Base-by-base conservation (phyloP, 2,329 filamentous ascomycete genomes). In the Colletotrichum caudatum region DNA sequence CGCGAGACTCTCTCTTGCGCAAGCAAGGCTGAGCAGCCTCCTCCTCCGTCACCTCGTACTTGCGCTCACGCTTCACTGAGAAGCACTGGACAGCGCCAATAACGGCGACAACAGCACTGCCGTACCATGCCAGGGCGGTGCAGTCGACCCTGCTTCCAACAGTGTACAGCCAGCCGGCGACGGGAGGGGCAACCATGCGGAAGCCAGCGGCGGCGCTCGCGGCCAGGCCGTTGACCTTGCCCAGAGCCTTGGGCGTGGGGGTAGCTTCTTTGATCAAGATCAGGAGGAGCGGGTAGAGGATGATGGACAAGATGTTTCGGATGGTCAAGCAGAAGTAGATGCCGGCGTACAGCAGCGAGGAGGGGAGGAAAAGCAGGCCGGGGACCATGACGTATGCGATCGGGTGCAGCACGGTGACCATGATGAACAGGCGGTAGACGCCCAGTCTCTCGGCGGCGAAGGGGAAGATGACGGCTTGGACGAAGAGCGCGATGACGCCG, bases 231-330 rank as follows among this genome's bases (percentile, higher is more conserved):
- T 92, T 92, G 75, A 92, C 87, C 75, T 86, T 90, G 63, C 90
- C 90, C 50, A 92, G 82, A 8, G 89, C 85, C 53, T 82, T 82
- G 8, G 84, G 81, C 41, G 83, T 85, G 2, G 89, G 89, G 0
- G 89, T 90, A 1, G 89, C 88, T 76, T 92, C 88, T 80, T 92
- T 92, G 83, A 92, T 87, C 41, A 92, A 82, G 75, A 92, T 92
- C 56, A 92, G 83, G 48, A 92, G 84, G 6, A 91, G 83, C 2
- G 90, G 90, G 76, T 91, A 92, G n/a, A 91, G 82, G 65, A 90
- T 84, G 76, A 92, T 91, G 57, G 87, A 87, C 48, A 91, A 82
- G 18, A 91, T 76, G 75, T 91, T 91, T 64, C 90, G 86, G 50
- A 92, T 77, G 0, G 86, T 80, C 67, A 91, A 81, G 75, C 86